Evolutionary conservation across 2,329 filamentous ascomycete species (phyloP), one percentile per base, ranked within the genome.

Genomic region (Paecilomyces sp.): DNA sequence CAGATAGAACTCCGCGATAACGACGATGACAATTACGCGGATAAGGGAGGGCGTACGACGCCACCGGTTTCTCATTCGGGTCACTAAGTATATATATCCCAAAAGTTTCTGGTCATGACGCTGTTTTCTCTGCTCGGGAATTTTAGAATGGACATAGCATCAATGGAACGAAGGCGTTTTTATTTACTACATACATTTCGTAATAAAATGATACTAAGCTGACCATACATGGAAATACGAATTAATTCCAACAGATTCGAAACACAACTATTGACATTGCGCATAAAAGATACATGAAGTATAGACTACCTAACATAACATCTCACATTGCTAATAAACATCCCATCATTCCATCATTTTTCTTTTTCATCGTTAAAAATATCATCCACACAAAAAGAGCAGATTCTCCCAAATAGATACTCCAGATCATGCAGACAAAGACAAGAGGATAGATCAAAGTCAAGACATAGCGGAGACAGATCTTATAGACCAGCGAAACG

Each of bases 401-500:
- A 47, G n/a, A 47, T 47, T 18, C 41, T 47, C 41, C n/a, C n/a
- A 8, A 47, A 18, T 47, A 47, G n/a, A 22, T 47, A 18, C 41
- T 18, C 41, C 41, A 47, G n/a, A 47, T 47, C 41, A 18, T 47
- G 15, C 41, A 47, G 11, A 33, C n/a, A 18, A 15, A 47, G 41
- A 47, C 7, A 18, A 2, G 6, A 1, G 22, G 22, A 22, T 22
- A 47, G 41, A 47, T 18, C n/a, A 8, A 18, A n/a, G 15, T 8
- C 15, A 47, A 47, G 18, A 18, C 8, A 22, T 18, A 41, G n/a
- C 4, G 22, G 22, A 22, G 22, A 22, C 22, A 22, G 22, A 22
- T 51, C 53, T 67, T 64, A 79, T 59, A 79, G 66, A 4, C 77
- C 77, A 22, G 77, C 77, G 63, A 78, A 80, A 9, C 77, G 70